Conservation (phyloP, 2,329 filamentous ascomycete genomes). For the Sphaerostilbella broomeana region DNA sequence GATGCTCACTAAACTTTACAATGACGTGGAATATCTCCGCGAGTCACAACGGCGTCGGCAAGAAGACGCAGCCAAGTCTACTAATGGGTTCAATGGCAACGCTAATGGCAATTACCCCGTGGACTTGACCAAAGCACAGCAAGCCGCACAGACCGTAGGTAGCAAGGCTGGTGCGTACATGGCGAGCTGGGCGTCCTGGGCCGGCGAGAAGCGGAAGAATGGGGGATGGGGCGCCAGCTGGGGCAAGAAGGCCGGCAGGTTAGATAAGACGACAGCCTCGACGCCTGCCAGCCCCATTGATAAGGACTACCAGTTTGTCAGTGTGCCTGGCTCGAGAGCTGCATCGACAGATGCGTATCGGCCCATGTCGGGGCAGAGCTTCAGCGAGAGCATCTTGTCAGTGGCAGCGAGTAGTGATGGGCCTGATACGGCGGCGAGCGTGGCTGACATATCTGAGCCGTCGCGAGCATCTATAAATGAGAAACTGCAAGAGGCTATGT, state of each 20-base stretch:
- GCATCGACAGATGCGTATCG: conserved; percentile 24
- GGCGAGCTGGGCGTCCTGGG: conserved; percentile 63
- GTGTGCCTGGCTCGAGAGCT: conserved; percentile 23
- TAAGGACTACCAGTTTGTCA: conserved; percentile 32
- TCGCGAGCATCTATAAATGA: too few species aligned
- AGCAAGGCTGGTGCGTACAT: conserved; percentile 57
- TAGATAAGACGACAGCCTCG: conserved; percentile 26
- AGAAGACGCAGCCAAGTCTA: conserved; percentile 29
- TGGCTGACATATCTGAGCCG: conserved; percentile 1
- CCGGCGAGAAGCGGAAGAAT: conserved; percentile 65
- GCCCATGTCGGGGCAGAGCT: conserved; percentile 36
- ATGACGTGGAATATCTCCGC: conserved; percentile 68
- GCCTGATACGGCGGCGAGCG: conserved; percentile 17
- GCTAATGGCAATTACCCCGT: conserved; percentile 16
- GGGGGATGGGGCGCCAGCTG: conserved; percentile 39
- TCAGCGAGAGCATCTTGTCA: conserved; percentile 41
- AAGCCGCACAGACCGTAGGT: conserved; percentile 43
- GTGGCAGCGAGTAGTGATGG: conserved; percentile 28
- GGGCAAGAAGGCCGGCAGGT: conserved; percentile 29
- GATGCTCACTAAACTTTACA: conserved; percentile 82
- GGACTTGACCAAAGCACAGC: conserved; percentile 36
- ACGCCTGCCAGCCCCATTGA: conserved; percentile 32
- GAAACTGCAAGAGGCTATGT: too few species aligned
- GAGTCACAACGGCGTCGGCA: conserved; percentile 38
- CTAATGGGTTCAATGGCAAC: conserved; percentile 3